These are phyloP conservation scores for Lunularia cruciata DNA, from an alignment of 225 moss, liverwort and hornwort genomes.

Conservation along the genomic window DNA sequence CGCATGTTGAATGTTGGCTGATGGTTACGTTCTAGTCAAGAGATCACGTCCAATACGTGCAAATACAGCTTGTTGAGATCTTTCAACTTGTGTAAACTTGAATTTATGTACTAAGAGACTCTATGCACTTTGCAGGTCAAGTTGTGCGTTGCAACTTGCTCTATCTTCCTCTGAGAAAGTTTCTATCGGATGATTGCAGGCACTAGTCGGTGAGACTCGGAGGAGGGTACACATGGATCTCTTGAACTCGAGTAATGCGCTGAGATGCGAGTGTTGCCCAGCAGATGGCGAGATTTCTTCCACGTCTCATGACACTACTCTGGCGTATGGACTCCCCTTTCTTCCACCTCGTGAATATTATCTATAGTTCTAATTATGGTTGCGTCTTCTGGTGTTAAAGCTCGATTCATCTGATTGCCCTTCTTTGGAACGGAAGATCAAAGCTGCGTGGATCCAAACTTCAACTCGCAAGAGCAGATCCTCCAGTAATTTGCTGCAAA, in stretches of 20 bases:
- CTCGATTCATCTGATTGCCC: neutral
- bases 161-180: neutral
- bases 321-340: constrained; percentile 53
- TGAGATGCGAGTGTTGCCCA: constrained; percentile 87
- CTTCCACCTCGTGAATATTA: no score
- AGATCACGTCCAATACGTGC: no score
- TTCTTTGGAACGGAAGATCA: neutral
- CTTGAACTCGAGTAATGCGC: constrained; percentile 60
- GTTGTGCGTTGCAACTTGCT: neutral
- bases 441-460: neutral
- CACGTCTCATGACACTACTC: constrained; percentile 80
- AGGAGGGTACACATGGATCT: constrained; percentile 82
- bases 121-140: no score
- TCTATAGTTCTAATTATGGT: no score
- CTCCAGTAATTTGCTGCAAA: no score
- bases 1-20: no score
- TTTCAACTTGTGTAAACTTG: no score
- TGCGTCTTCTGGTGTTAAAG: neutral
- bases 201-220: constrained; percentile 78
- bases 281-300: constrained; percentile 58
- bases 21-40: no score
- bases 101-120: no score
- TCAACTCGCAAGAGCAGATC: no score
- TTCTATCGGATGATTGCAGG: constrained; percentile 35
- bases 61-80: no score